Percentiles rank a stretch among this genome's conserved stretches.
These are phyloP conservation scores for Aspergillus versicolor DNA, from an alignment of 2,329 filamentous ascomycete species.

Conservation along the genomic window DNA sequence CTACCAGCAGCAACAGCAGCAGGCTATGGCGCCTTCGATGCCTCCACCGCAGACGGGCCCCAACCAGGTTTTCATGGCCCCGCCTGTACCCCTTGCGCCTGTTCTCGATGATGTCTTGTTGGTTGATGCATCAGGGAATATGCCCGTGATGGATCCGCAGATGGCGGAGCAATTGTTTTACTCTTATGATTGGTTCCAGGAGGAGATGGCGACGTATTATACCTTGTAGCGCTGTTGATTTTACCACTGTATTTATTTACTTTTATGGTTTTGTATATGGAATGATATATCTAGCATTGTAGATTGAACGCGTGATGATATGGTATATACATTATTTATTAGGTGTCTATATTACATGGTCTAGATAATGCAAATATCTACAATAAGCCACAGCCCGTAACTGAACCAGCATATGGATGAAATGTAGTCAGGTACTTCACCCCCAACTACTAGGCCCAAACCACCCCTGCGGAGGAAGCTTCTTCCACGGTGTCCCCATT, in stretches of 20 bases:
- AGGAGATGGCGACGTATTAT: constrained; percentile 41
- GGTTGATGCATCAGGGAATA: constrained; percentile 29
- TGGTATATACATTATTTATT: not conserved
- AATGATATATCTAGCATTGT: not conserved
- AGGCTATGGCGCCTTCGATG: constrained; percentile 7
- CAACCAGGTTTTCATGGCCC: constrained; percentile 17
- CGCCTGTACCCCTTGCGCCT: constrained; percentile 32
- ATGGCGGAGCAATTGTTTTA: constrained; percentile 39
- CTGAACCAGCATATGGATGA: not conserved
- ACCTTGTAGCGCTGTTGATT: constrained; percentile 16
- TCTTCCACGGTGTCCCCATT: constrained; percentile 36
- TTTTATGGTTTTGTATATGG: not conserved
- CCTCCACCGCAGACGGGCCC: constrained; percentile 7
- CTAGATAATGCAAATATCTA: not conserved
- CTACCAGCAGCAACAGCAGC: constrained; percentile 33
- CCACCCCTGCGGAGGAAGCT: constrained; percentile 26
- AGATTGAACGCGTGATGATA: not conserved
- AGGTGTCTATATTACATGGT: not conserved
- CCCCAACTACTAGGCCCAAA: constrained; percentile 32
- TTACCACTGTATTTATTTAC: not conserved
- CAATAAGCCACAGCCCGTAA: not conserved
- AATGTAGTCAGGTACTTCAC: constrained; percentile 11
- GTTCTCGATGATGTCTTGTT: constrained; percentile 36
- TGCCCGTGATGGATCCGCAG: constrained; percentile 35
- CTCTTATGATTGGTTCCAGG: constrained; percentile 41